phyloP scores from a whole-genome alignment of 1,284 basidiomycete genomes.

The Malassezia psittaci region DNA sequence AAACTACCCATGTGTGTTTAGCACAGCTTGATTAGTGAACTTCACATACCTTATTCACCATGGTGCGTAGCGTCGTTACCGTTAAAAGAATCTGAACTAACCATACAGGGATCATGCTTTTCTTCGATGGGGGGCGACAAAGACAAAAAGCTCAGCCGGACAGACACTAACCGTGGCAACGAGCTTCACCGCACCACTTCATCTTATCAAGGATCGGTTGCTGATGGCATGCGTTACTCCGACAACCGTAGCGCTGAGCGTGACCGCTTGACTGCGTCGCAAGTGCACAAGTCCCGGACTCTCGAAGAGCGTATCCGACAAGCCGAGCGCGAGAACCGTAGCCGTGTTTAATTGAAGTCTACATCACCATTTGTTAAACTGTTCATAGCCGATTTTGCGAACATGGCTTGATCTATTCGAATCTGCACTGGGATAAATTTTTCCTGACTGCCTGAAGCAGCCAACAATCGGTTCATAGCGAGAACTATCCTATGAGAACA shows the following conservation, averaged over 20 bases:
- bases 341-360: conserved; percentile 6
- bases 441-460: no score
- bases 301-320: conserved; percentile 44
- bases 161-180: conserved; percentile 44
- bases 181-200: conserved; percentile 47
- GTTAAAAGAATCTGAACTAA: not conserved
- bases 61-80: conserved; percentile 6
- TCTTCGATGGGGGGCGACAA: conserved; percentile 29
- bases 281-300: conserved; percentile 46
- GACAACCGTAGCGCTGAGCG: conserved; percentile 32
- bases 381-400: not conserved
- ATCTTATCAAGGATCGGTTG: conserved; percentile 46
- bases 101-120: conserved; percentile 31
- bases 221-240: conserved; percentile 46
- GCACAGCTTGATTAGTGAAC: not conserved
- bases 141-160: conserved; percentile 43
- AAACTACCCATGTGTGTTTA: not conserved
- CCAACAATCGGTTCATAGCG: no score
- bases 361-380: not conserved
- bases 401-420: not conserved
- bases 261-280: conserved; percentile 40
- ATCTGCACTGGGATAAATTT: no score
- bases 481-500: no score
- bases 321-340: conserved; percentile 40
- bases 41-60: conserved; percentile 5